Evolutionary conservation across 2,329 filamentous ascomycete genomes (phyloP).

Genomic region (Monascus ruber): DNA sequence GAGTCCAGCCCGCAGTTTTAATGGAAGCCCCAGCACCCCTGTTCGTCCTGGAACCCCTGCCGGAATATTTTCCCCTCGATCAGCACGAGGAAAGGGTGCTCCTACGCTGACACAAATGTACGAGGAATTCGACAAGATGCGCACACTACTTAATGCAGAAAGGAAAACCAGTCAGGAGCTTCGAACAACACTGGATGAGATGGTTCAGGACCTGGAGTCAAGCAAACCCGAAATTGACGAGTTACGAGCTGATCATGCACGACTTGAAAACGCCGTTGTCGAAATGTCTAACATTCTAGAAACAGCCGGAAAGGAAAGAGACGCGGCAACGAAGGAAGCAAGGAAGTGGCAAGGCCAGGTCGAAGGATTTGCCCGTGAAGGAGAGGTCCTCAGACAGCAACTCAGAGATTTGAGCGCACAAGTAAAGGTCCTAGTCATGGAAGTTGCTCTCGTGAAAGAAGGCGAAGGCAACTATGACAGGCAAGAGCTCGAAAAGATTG

Average conservation of each 20-base stretch:
- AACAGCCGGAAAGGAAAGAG: conserved; percentile 67
- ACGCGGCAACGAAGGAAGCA: conserved; percentile 63
- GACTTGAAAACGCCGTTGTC: conserved; percentile 66
- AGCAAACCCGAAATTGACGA: conserved; percentile 84
- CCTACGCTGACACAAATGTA: conserved; percentile 54
- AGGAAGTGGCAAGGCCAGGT: conserved; percentile 69
- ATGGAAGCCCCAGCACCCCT: conserved; percentile 40
- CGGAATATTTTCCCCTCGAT: conserved; percentile 41
- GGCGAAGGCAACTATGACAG: conserved; percentile 68
- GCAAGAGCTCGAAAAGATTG: conserved; percentile 63
- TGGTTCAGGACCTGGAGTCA: conserved; percentile 72
- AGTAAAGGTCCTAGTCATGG: conserved; percentile 80
- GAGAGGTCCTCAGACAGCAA: conserved; percentile 70
- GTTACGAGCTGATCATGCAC: conserved; percentile 66
- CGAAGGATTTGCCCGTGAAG: conserved; percentile 51
- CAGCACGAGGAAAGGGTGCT: conserved; percentile 42
- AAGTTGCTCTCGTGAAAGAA: conserved; percentile 64
- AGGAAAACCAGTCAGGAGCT: conserved; percentile 65
- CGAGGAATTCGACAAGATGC: conserved; percentile 47
- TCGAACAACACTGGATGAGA: conserved; percentile 66
- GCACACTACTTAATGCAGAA: conserved; percentile 63
- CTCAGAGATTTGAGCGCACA: conserved; percentile 82
- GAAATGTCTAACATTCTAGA: conserved; percentile 79
- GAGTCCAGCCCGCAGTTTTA: conserved; percentile 43
- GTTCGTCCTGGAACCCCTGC: conserved; percentile 39